Base-by-base conservation (phyloP, 495 filamentous ascomycete genomes). In the Talaromyces stipitatus region DNA sequence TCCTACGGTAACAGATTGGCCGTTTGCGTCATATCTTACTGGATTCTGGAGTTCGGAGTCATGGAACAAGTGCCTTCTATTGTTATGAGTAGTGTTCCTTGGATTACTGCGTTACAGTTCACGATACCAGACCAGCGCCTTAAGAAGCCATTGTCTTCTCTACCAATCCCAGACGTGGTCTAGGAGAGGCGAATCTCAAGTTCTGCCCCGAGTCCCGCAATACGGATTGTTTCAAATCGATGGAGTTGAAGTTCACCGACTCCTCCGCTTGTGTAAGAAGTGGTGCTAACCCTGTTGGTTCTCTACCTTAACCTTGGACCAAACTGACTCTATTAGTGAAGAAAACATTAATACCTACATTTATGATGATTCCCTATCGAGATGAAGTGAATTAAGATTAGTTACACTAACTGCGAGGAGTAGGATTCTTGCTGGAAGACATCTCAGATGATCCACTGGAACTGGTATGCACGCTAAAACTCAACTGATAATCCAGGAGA, bases 391-490 rank as follows among this genome's bases (percentile, higher is more conserved):
- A n/a, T n/a, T n/a, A n/a, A n/a, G n/a, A n/a, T n/a, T n/a, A n/a
- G n/a, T n/a, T n/a, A n/a, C n/a, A n/a, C n/a, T n/a, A n/a, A n/a
- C n/a, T 51, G 28, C 27, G 3, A 4, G 10, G 6, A 14, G 2
- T 11, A 51, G 24, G 47, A 29, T 4, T 16, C 26, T 51, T 51
- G 2, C 47, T 51, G 27, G 27, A 22, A 10, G 47, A 51, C 4
- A 51, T 51, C 47, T 51, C 47, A 30, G 47, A 51, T 12, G 9
- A 51, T 6, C 47, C 47, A 30, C 24, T 51, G 47, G 47, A 51
- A 28, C 28, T 51, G 47, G n/a, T 51, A 51, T 51, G 47, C 26
- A 2, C 47, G 47, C 1, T 22, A 51, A 24, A 51, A 50, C 24
- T 29, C 47, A 11, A 50, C 47, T 29, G 47, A 50, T n/a, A 50